Conservation (phyloP, 495 filamentous ascomycete species). For the Xylaria flabelliformis region DNA sequence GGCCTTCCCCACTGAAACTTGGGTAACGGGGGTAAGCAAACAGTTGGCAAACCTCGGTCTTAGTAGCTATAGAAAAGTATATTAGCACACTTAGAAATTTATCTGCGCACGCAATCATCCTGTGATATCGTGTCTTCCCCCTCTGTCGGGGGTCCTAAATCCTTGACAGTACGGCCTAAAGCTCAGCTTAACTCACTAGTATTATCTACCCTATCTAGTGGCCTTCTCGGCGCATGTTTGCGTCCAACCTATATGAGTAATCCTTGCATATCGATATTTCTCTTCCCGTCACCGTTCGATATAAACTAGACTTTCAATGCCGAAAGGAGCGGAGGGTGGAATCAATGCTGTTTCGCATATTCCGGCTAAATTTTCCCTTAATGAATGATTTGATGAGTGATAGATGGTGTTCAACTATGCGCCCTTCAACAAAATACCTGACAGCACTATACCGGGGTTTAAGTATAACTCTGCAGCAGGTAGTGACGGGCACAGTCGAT, state of each 20-base stretch:
- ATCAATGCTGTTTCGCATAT: slow-evolving; percentile 18
- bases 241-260: slow-evolving; percentile 10
- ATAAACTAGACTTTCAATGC: slow-evolving; percentile 15
- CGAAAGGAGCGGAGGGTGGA: slow-evolving; percentile 18
- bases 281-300: not conserved
- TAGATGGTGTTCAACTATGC: not conserved
- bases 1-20: slow-evolving; percentile 14
- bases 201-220: slow-evolving; percentile 8
- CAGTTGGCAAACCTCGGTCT: slow-evolving; percentile 13
- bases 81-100: not conserved
- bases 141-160: not conserved
- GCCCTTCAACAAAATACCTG: slow-evolving; percentile 1
- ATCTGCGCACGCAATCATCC: slow-evolving; percentile 20
- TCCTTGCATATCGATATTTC: slow-evolving; percentile 1
- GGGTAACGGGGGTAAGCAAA: slow-evolving; percentile 23
- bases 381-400: slow-evolving; percentile 3
- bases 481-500: not conserved
- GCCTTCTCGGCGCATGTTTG: slow-evolving; percentile 3
- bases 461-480: not conserved
- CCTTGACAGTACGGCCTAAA: slow-evolving; percentile 10
- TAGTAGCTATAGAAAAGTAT: not conserved
- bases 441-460: not conserved
- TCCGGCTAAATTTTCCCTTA: slow-evolving; percentile 22
- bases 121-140: slow-evolving; percentile 17
- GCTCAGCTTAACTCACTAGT: slow-evolving; percentile 1